Conservation (phyloP, 225 moss, liverwort and hornwort species). For the Straminergon stramineum region DNA sequence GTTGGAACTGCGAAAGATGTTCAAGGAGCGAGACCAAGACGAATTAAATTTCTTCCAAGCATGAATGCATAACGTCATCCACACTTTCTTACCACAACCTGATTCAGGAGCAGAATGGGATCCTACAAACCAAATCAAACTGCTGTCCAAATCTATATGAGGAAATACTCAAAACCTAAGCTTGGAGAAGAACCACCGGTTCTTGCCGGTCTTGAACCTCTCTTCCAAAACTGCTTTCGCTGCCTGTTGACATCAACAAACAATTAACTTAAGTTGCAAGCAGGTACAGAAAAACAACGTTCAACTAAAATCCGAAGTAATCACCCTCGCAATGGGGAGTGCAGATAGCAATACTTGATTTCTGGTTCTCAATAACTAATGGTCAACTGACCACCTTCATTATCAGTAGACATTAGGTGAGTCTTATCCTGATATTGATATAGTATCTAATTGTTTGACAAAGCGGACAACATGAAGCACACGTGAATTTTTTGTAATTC, state of each 20-base stretch:
- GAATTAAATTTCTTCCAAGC: neutral
- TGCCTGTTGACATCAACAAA: slow-evolving; percentile 23
- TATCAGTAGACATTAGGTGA: neutral
- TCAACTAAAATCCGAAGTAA: neutral
- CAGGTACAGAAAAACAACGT: neutral
- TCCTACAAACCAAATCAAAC: neutral
- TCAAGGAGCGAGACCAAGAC: neutral
- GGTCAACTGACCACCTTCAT: neutral
- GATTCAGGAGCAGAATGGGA: neutral
- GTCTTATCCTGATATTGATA: neutral
- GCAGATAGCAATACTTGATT: neutral
- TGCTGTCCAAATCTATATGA: neutral
- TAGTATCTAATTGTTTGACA: neutral
- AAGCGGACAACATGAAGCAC: neutral
- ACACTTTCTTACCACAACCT: neutral
- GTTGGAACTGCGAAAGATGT: neutral
- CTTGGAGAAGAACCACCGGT: slow-evolving; percentile 78
- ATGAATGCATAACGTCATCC: neutral
- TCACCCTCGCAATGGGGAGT: neutral
- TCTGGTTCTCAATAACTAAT: neutral
- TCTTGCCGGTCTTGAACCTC: slow-evolving; percentile 79
- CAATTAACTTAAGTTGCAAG: neutral
- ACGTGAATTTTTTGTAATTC: neutral
- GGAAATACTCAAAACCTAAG: slow-evolving; percentile 51
- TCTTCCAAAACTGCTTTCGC: slow-evolving; percentile 63